Conservation (phyloP, 2,329 filamentous ascomycete species). For the Grosmannia penicillata region DNA sequence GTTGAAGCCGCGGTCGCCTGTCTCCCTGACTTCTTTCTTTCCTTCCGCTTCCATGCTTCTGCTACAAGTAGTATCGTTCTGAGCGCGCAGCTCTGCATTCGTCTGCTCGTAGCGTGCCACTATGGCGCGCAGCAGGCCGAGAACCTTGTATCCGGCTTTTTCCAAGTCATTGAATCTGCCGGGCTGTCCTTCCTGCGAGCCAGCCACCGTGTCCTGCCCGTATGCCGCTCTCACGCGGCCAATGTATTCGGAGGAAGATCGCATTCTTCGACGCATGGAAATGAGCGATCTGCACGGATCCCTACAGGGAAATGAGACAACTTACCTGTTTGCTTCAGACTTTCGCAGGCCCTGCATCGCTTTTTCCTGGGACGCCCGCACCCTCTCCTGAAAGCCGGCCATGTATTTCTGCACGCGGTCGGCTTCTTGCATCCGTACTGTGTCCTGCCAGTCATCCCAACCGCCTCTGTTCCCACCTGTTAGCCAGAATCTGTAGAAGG, state of each 20-base stretch:
- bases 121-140: slow-evolving; percentile 3
- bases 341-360: slow-evolving; percentile 2
- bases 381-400: no score
- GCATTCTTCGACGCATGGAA: neutral
- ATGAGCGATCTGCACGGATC: neutral
- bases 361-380: slow-evolving; percentile 5
- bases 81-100: neutral
- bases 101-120: slow-evolving; percentile 7
- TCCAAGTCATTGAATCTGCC: no score
- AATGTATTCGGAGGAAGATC: neutral
- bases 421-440: slow-evolving; percentile 6
- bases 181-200: no score
- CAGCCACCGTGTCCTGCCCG: neutral
- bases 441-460: slow-evolving; percentile 6
- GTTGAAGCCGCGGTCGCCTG: no score
- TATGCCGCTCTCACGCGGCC: slow-evolving; percentile 1
- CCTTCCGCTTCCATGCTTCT: no score
- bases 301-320: neutral
- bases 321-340: slow-evolving; percentile 2
- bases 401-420: slow-evolving; percentile 9
- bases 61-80: neutral
- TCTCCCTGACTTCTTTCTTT: no score
- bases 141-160: slow-evolving; percentile 5
- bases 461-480: neutral
- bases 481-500: neutral